Evolutionary conservation across 2,329 filamentous ascomycete genomes (phyloP).

Genomic region (Cladosporium oxysporum): DNA sequence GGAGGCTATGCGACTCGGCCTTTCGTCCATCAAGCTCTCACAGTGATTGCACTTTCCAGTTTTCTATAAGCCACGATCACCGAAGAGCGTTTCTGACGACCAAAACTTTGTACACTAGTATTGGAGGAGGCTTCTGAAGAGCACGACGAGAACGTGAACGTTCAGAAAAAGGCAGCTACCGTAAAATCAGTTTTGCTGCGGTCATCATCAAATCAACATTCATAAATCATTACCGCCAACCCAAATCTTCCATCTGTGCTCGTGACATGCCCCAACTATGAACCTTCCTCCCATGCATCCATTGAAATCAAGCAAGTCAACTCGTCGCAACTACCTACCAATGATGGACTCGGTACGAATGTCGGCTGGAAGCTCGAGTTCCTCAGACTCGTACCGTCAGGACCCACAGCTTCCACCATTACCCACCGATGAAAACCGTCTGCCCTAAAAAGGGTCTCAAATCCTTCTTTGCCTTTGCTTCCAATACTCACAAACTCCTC

Average conservation of each 20-base stretch:
- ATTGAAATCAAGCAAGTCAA: conserved; percentile 13
- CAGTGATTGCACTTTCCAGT: not conserved
- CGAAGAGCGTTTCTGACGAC: not conserved
- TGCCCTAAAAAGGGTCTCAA: conserved; percentile 29
- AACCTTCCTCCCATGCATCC: conserved; percentile 4
- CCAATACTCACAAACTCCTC: conserved; percentile 25
- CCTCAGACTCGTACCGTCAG: conserved; percentile 26
- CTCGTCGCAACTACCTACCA: conserved; percentile 9
- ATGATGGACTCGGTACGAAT: conserved; percentile 24
- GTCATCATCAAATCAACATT: not conserved
- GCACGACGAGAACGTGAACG: not conserved
- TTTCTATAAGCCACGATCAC: not conserved
- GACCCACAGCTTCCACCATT: conserved; percentile 28
- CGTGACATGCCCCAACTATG: not conserved
- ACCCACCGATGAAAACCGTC: conserved; percentile 25
- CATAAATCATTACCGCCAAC: not conserved
- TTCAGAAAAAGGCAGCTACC: not conserved
- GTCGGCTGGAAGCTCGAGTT: conserved; percentile 31
- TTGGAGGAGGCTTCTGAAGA: not conserved
- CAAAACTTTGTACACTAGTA: not conserved
- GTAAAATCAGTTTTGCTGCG: not conserved
- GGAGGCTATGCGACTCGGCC: not conserved
- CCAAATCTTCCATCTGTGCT: not conserved
- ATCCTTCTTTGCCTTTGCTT: conserved; percentile 22
- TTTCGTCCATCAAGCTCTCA: not conserved